A percentile compares a stretch with the other conserved stretches of the same genome.
These are phyloP conservation scores for Parathielavia appendiculata DNA, from an alignment of 495 filamentous ascomycete species.

Conservation along the genomic window DNA sequence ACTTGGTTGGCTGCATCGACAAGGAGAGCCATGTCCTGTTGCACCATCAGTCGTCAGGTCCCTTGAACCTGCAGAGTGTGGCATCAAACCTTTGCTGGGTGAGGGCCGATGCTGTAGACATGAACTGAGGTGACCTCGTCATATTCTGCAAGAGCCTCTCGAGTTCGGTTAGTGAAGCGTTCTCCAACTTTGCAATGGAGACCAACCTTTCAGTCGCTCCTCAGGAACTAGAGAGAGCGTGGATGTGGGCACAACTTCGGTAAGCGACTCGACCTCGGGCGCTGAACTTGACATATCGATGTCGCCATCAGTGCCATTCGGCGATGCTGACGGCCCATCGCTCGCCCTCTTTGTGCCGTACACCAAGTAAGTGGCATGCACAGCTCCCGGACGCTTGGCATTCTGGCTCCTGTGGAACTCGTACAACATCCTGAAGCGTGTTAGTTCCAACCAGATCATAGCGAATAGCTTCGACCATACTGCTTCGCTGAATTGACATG, in stretches of 20 bases:
- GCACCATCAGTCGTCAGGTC: neutral
- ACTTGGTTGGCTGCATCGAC: conserved; percentile 66
- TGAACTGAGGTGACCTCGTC: conserved; percentile 69
- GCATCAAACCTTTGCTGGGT: conserved; percentile 54
- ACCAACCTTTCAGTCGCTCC: conserved; percentile 66
- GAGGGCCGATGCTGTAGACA: conserved; percentile 77
- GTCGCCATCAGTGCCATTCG: conserved; percentile 56
- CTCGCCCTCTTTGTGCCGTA: conserved; percentile 52
- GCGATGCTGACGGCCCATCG: conserved; percentile 27
- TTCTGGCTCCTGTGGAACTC: conserved; percentile 83
- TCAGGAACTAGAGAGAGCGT: conserved; percentile 72
- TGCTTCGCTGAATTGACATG: conserved; percentile 60
- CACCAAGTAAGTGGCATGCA: conserved; percentile 86
- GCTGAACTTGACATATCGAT: conserved; percentile 69
- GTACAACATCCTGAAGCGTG: conserved; percentile 67
- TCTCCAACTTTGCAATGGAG: neutral
- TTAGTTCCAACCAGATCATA: neutral
- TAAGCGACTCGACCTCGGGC: conserved; percentile 47
- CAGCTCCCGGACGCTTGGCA: conserved; percentile 60
- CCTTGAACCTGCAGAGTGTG: neutral
- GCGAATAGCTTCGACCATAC: conserved; percentile 13
- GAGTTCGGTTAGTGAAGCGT: conserved; percentile 13
- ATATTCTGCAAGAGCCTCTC: conserved; percentile 65
- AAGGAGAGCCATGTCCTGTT: conserved; percentile 64
- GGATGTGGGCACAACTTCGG: conserved; percentile 43